phyloP scores from a whole-genome alignment of 441 rosid genomes.

The Gossypium schwendimanii region DNA sequence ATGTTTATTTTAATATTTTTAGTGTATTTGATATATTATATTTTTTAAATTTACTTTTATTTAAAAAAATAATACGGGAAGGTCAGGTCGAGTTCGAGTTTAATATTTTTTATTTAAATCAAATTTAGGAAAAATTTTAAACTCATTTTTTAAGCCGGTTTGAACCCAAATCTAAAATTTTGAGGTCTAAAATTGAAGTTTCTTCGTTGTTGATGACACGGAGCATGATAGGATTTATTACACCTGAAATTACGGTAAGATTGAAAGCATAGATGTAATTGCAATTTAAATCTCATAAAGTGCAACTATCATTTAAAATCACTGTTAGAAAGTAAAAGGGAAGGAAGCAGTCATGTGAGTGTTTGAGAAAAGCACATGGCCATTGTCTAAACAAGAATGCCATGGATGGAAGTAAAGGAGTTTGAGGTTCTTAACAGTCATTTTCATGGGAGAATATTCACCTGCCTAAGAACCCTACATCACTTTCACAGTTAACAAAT shows the following conservation, averaged over 20 bases:
- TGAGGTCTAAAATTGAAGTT: no score
- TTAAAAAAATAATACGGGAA: no score
- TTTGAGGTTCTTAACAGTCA: conserved; percentile 16
- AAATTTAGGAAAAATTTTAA: no score
- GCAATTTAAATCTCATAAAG: not conserved
- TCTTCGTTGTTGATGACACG: no score
- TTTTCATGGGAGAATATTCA: conserved; percentile 21
- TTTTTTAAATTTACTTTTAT: no score
- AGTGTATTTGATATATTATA: no score
- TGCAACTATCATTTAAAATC: not conserved
- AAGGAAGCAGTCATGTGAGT: conserved; percentile 22
- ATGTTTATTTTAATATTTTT: no score
- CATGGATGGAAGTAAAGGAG: conserved; percentile 15
- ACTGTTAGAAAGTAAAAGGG: conserved; percentile 11
- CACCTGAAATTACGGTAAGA: no score
- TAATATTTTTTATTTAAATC: no score
- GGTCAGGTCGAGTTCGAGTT: accelerated
- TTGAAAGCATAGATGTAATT: no score
- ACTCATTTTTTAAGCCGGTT: accelerated
- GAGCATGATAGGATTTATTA: no score
- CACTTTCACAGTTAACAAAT: conserved; percentile 31
- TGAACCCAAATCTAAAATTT: no score
- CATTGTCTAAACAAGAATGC: not conserved
- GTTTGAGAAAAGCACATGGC: conserved; percentile 35
- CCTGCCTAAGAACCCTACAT: conserved; percentile 22